A percentile compares a stretch with the other conserved stretches of the same genome.
phyloP scores from a whole-genome alignment of 2,329 filamentous ascomycete genomes.

The Talaromyces albobiverticillius region DNA sequence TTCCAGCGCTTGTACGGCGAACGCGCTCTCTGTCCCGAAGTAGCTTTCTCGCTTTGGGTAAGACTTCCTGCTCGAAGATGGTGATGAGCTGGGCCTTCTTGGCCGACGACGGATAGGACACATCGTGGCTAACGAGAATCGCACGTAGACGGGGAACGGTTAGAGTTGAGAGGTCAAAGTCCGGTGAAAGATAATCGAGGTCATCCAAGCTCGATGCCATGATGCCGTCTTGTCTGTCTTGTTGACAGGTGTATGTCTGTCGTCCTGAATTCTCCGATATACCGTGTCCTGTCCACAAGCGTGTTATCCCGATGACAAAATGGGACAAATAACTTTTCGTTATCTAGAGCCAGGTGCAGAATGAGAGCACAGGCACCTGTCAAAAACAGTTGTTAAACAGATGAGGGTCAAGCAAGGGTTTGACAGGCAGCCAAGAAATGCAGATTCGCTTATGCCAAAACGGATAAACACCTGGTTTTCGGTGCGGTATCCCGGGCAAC shows the following conservation, averaged over 20 bases:
- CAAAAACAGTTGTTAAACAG: not conserved
- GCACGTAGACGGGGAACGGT: constrained; percentile 87
- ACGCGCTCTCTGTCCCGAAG: constrained; percentile 72
- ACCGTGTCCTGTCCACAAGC: not conserved
- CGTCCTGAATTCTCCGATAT: not conserved
- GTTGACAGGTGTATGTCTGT: not conserved
- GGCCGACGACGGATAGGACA: constrained; percentile 80
- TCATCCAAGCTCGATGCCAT: constrained; percentile 52
- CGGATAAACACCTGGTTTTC: constrained; percentile 5
- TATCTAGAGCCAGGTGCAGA: not conserved
- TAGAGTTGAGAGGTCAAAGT: constrained; percentile 78
- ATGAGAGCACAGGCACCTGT: not conserved
- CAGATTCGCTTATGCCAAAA: constrained; percentile 2
- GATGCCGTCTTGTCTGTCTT: too few relatives aligned
- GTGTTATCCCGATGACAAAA: not conserved
- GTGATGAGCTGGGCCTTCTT: constrained; percentile 88
- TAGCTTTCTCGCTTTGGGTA: constrained; percentile 74
- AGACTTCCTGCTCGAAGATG: constrained; percentile 74
- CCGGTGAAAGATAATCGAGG: constrained; percentile 78
- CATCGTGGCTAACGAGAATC: constrained; percentile 84
- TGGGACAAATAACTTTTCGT: not conserved
- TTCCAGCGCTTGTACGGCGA: constrained; percentile 83
- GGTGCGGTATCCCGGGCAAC: constrained; percentile 15
- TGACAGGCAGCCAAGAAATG: constrained; percentile 4
- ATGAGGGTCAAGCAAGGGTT: constrained; percentile 3